These are phyloP conservation scores for Polytrichum commune DNA, from an alignment of 225 moss, liverwort and hornwort genomes.

Conservation along the genomic window DNA sequence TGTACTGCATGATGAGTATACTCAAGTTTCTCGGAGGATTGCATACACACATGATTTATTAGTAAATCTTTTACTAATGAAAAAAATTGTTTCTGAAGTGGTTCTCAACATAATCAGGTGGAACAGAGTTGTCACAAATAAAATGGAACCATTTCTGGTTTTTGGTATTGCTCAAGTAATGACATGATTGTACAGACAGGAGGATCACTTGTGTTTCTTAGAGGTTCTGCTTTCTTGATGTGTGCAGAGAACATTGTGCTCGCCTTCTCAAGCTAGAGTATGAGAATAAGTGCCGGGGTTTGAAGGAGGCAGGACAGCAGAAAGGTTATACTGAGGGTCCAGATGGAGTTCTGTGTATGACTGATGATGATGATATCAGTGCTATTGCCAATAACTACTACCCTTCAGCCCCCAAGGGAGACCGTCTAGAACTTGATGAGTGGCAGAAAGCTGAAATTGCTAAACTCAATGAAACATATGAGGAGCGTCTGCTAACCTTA, in stretches of 20 bases:
- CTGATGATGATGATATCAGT: conserved; percentile 28
- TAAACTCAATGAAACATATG: conserved; percentile 43
- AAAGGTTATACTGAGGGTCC: conserved; percentile 16
- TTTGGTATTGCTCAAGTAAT: background rate
- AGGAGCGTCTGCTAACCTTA: conserved; percentile 40
- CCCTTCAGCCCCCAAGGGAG: conserved; percentile 33
- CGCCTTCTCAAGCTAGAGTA: conserved; percentile 40
- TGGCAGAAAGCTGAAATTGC: conserved; percentile 51
- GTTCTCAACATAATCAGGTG: conserved; percentile 1
- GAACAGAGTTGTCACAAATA: background rate
- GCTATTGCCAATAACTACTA: conserved; percentile 35
- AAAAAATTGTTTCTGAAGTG: background rate
- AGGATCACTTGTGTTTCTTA: background rate
- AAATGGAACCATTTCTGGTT: background rate
- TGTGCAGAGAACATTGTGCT: conserved; percentile 27
- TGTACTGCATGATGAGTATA: no score
- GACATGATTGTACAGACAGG: background rate
- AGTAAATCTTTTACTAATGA: no score
- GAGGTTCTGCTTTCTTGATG: background rate
- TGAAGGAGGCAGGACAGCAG: conserved; percentile 29
- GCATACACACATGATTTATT: no score
- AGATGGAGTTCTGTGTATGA: conserved; percentile 29
- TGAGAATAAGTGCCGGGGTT: conserved; percentile 30
- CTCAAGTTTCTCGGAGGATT: no score
- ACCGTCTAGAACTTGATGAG: conserved; percentile 24